Base-by-base conservation (phyloP, 139 green algal species). In the Tetratostichococcus sp. region DNA sequence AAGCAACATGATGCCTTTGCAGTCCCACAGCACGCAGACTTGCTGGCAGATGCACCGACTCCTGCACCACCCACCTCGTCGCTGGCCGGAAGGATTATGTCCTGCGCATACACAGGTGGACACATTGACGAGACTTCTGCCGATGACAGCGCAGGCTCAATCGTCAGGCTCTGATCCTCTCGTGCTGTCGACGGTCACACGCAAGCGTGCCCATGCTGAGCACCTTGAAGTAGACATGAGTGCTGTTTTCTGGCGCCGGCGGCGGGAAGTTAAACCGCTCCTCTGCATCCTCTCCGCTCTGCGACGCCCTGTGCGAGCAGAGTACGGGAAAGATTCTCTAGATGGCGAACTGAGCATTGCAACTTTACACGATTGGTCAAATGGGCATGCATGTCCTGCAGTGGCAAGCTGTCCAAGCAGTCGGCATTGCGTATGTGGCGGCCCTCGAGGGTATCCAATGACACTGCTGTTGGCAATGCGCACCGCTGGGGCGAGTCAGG, bases 1-100 rank as follows among this genome's bases (percentile, higher is more conserved):
- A n/a, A n/a, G n/a, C n/a, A n/a, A n/a, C n/a, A n/a, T n/a, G n/a
- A n/a, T n/a, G n/a, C n/a, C n/a, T n/a, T n/a, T n/a, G n/a, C n/a
- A n/a, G n/a, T n/a, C n/a, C n/a, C n/a, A n/a, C n/a, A n/a, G n/a
- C n/a, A n/a, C 11, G 39, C 39, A 50, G 39, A 11, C 39, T 50
- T 21, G 39, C 6, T 6, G 8, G 8, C 39, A 11, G 39, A 50
- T 50, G 39, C 8, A 6, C 8, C 8, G 6, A 6, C 39, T 50
- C 39, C 50, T n/a, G 50, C 50, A n/a, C 14, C 14, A 17, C 50
- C 2, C 50, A 62, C 50, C 50, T 77, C 79, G 58, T 83, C 78
- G n/a, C 68, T 77, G 50, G 74, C 79, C 25, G 79, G 70, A 43
- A 83, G 23, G 35, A 83, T 83, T 35, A 77, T 69, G 74, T 83